Percentiles rank a stretch among this genome's conserved stretches.
Conservation (phyloP, 805 yeast species). For the Sugiyamaella lignohabitans region DNA sequence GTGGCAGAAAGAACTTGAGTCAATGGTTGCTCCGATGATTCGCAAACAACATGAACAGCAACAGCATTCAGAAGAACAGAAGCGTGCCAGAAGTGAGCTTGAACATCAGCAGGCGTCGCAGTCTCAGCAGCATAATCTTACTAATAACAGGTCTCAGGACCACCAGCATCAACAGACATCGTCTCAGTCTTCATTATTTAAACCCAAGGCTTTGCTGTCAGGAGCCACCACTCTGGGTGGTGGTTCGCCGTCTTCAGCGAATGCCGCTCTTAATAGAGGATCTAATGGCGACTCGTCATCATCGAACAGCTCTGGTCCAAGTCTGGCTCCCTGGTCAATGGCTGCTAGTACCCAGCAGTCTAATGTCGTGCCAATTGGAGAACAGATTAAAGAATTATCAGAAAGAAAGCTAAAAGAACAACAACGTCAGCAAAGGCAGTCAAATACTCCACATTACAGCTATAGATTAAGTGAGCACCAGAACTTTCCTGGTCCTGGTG, state of each 20-base stretch:
- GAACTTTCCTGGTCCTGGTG: no score
- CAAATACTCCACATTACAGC: slow-evolving; percentile 9
- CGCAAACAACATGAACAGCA: background rate
- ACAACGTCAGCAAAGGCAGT: background rate
- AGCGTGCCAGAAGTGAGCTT: slow-evolving; percentile 1
- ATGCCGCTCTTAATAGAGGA: slow-evolving; percentile 1
- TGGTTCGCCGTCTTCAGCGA: slow-evolving; percentile 2
- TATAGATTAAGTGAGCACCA: slow-evolving; percentile 5
- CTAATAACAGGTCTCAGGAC: background rate
- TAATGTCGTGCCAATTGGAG: slow-evolving; percentile 20
- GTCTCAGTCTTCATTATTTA: no score
- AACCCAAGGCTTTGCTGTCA: background rate
- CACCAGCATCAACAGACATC: background rate
- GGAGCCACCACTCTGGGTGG: slow-evolving; percentile 2
- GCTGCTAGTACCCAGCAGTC: slow-evolving; percentile 2
- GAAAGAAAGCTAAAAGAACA: slow-evolving; percentile 16
- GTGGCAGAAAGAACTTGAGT: slow-evolving; percentile 12
- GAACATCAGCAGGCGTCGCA: background rate
- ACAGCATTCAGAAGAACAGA: background rate
- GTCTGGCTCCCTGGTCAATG: slow-evolving; percentile 19
- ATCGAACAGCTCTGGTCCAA: background rate
- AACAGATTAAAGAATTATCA: slow-evolving; percentile 21
- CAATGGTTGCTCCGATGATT: slow-evolving; percentile 2
- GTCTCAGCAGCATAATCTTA: background rate
- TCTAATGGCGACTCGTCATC: background rate